Conservation (phyloP, 1,139 yeast species). For the Sugiyamaella sp. region DNA sequence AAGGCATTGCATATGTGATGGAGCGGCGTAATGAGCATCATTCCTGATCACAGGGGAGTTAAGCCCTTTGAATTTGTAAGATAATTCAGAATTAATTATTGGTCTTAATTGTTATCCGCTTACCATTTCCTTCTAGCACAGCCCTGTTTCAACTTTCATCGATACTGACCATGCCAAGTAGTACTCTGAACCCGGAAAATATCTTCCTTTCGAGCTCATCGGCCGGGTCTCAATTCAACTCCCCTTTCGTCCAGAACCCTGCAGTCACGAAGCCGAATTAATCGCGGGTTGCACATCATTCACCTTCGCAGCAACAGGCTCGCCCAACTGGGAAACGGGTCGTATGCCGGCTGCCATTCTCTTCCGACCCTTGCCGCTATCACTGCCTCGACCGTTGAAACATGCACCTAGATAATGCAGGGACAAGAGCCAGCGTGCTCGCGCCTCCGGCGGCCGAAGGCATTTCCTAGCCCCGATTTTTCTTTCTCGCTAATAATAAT, state of each 20-base stretch:
- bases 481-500: neutral
- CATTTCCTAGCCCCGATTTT: neutral
- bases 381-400: neutral
- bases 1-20: conserved; percentile 11
- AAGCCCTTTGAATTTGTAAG: too few species aligned
- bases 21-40: conserved; percentile 10
- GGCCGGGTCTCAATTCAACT: too few species aligned
- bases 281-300: neutral
- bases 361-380: neutral
- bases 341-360: too few species aligned
- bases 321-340: neutral
- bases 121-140: too few species aligned
- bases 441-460: too few species aligned
- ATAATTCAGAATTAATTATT: too few species aligned
- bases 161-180: too few species aligned
- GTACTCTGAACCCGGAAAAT: too few species aligned
- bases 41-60: neutral
- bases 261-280: neutral
- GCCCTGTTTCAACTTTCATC: too few species aligned
- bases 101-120: too few species aligned
- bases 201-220: too few species aligned
- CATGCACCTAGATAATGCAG: neutral
- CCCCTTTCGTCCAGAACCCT: neutral
- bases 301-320: neutral
- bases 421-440: too few species aligned